Conservation (phyloP, 2,329 filamentous ascomycete genomes). For the Diplodia corticola region DNA sequence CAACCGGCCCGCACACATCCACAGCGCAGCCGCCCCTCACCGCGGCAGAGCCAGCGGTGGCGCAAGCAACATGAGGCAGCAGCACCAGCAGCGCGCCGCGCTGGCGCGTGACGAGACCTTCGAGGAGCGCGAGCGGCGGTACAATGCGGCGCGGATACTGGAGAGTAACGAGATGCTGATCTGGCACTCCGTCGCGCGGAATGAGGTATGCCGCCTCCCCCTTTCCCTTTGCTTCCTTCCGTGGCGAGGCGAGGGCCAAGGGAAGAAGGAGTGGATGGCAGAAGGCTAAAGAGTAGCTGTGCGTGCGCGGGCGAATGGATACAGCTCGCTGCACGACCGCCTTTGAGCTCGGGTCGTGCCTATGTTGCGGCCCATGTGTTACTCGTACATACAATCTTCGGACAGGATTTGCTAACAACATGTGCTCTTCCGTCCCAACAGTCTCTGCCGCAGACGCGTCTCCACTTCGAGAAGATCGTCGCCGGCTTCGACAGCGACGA, state of each 20-base stretch:
- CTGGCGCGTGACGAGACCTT: slow-evolving; percentile 29
- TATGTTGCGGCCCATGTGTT: not conserved
- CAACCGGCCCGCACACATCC: slow-evolving; percentile 24
- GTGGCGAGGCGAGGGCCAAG: not conserved
- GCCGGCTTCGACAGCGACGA: slow-evolving; percentile 29
- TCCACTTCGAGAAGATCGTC: slow-evolving; percentile 35
- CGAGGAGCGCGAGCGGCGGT: slow-evolving; percentile 32
- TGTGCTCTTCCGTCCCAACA: slow-evolving; percentile 24
- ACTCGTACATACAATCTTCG: not conserved
- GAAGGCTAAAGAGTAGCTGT: not conserved
- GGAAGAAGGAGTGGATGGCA: not conserved
- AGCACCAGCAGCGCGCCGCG: not conserved
- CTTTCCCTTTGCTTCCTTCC: not conserved
- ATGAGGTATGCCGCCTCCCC: slow-evolving; percentile 34
- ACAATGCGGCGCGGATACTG: slow-evolving; percentile 36
- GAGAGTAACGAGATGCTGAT: slow-evolving; percentile 41
- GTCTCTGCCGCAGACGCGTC: slow-evolving; percentile 35
- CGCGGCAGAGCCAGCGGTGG: not conserved
- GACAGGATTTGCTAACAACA: not conserved
- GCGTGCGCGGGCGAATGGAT: not conserved
- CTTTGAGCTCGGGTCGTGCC: too few species aligned
- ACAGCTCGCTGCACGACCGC: not conserved
- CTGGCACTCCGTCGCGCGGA: slow-evolving; percentile 34
- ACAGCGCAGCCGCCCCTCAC: not conserved
- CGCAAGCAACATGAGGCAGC: not conserved